A percentile compares a stretch with the other conserved stretches of the same genome.
phyloP scores from a whole-genome alignment of 331 rosid species.

The Quercus lobata region DNA sequence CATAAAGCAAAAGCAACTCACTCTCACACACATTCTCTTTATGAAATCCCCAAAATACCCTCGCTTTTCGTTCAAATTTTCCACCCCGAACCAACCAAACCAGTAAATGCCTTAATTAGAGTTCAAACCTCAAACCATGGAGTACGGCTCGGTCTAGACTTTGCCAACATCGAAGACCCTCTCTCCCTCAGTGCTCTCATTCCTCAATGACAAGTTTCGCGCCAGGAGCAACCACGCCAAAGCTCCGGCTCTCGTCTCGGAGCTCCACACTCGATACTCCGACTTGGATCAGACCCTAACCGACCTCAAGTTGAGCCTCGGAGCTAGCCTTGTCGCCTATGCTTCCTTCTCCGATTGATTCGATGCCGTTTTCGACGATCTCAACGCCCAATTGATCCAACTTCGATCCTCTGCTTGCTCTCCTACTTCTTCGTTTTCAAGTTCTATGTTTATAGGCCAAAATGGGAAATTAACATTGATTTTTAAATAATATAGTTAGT shows the following conservation, averaged over 20 bases:
- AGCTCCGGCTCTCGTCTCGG: slow-evolving; percentile 47
- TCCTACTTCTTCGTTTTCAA: background rate
- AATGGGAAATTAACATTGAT: too few relatives aligned
- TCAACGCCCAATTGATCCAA: slow-evolving; percentile 31
- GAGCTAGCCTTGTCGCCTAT: slow-evolving; percentile 41
- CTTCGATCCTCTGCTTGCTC: slow-evolving; percentile 46
- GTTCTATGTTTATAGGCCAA: too few relatives aligned
- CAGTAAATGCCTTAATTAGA: background rate
- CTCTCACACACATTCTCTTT: background rate
- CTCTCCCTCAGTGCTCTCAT: slow-evolving; percentile 48
- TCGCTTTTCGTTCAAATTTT: background rate
- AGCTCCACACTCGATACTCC: slow-evolving; percentile 55
- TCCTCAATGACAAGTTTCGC: slow-evolving; percentile 43
- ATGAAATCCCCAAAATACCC: slow-evolving; percentile 13
- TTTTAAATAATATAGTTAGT: too few relatives aligned
- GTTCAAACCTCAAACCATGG: slow-evolving; percentile 19
- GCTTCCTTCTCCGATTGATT: slow-evolving; percentile 52
- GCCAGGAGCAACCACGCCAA: slow-evolving; percentile 26
- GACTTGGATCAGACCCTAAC: slow-evolving; percentile 53
- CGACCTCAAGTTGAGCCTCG: slow-evolving; percentile 54
- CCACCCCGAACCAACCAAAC: background rate
- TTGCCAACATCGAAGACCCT: slow-evolving; percentile 49
- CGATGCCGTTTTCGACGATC: slow-evolving; percentile 33
- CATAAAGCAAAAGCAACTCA: background rate
- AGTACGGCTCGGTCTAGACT: slow-evolving; percentile 21